Percentiles rank a stretch among this genome's conserved stretches.
Conservation (phyloP, 257 asterid genomes). For the Nicotiana tabacum region DNA sequence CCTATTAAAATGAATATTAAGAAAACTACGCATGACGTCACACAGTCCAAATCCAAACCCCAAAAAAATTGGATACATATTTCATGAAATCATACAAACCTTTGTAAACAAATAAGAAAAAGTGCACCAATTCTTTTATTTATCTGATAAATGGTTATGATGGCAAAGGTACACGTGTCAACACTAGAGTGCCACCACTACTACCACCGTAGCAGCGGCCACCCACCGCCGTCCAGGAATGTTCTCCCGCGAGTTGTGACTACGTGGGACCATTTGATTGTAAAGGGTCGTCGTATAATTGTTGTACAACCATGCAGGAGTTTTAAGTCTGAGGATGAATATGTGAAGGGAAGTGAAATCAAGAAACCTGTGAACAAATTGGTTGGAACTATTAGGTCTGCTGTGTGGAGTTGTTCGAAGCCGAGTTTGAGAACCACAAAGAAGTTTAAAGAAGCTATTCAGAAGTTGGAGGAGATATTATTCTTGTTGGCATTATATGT, state of each 20-base stretch:
- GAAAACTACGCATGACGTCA: neutral
- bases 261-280: constrained; percentile 29
- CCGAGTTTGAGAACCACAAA: constrained; percentile 57
- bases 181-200: constrained; percentile 38
- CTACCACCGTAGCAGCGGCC: constrained; percentile 14
- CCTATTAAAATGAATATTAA: too few relatives aligned
- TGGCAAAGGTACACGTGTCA: constrained; percentile 57
- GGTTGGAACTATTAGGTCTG: constrained; percentile 43
- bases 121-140: neutral
- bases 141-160: constrained; percentile 36
- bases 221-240: constrained; percentile 32
- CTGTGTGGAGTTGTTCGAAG: constrained; percentile 80
- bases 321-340: constrained; percentile 52
- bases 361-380: constrained; percentile 29
- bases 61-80: neutral
- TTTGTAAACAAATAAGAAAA: neutral
- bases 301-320: constrained; percentile 52
- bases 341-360: constrained; percentile 16
- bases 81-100: neutral
- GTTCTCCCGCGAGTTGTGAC: constrained; percentile 23
- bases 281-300: constrained; percentile 31
- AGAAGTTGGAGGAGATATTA: constrained; percentile 64
- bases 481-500: constrained; percentile 58
- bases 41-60: constrained; percentile 9
- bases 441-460: constrained; percentile 46